Percentiles rank a stretch among this genome's conserved stretches.
Conservation (phyloP, 2,329 filamentous ascomycete genomes). For the Fusarium sp. region DNA sequence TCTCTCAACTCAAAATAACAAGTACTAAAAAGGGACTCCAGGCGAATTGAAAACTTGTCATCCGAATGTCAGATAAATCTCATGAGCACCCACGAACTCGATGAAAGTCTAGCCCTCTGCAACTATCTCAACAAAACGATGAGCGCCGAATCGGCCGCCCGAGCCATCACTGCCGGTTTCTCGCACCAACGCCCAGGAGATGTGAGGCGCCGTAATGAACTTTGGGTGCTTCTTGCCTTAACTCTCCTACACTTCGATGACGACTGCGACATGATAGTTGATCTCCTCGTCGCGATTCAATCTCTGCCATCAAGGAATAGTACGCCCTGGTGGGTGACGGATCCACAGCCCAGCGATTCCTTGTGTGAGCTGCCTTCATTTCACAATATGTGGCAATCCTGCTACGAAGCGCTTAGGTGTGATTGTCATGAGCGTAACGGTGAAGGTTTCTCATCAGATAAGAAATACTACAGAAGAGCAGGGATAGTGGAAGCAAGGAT, state of each 20-base stretch:
- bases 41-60: accelerated
- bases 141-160: background rate
- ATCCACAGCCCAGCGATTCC: background rate
- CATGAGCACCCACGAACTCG: background rate
- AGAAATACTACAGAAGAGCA: background rate
- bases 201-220: background rate
- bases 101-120: background rate
- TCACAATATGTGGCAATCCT: accelerated
- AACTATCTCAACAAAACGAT: slow-evolving; percentile 7
- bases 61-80: accelerated
- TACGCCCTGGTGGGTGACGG: background rate
- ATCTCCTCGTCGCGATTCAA: background rate
- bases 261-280: background rate
- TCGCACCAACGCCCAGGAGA: too few relatives aligned
- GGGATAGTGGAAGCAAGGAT: slow-evolving; percentile 1
- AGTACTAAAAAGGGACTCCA: background rate
- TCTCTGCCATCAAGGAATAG: background rate
- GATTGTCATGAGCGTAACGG: too few relatives aligned
- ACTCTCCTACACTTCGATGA: background rate
- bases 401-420: background rate
- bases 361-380: background rate
- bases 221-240: background rate
- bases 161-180: background rate
- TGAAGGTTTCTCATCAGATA: too few relatives aligned
- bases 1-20: background rate